A percentile compares a stretch with the other conserved stretches of the same genome.
These are phyloP conservation scores for Xylaria palmicola DNA, from an alignment of 495 filamentous ascomycete species.

Conservation along the genomic window DNA sequence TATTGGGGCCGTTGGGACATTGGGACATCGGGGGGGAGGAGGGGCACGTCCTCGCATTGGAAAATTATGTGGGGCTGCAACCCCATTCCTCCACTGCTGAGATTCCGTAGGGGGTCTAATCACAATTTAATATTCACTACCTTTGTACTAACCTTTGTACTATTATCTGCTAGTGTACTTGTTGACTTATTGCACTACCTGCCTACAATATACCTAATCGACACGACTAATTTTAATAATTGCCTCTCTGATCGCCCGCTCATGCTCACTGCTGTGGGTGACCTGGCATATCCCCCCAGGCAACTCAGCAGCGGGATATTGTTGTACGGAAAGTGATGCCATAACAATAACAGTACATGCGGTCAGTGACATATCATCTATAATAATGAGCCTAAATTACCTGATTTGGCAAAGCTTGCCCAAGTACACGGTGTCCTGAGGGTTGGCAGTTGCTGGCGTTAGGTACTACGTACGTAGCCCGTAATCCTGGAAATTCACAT, in stretches of 20 bases:
- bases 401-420: slow-evolving; percentile 3
- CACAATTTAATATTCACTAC: slow-evolving; percentile 8
- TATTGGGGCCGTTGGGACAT: slow-evolving; percentile 7
- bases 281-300: background rate
- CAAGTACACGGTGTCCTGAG: background rate
- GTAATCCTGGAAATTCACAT: background rate
- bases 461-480: too few relatives aligned
- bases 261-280: background rate
- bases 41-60: background rate
- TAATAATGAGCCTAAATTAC: background rate
- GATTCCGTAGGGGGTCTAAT: background rate
- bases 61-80: slow-evolving; percentile 9
- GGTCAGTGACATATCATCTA: background rate
- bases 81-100: background rate
- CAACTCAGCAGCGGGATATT: background rate
- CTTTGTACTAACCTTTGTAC: background rate
- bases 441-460: background rate
- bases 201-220: background rate
- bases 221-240: background rate
- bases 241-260: background rate
- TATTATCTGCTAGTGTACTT: background rate
- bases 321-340: background rate
- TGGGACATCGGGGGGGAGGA: slow-evolving; percentile 1
- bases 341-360: too few relatives aligned
- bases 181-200: background rate